Evolutionary conservation across 2,329 filamentous ascomycete genomes (phyloP), one percentile per base, ranked within the genome.

Genomic region (Colletotrichum spaethianum): DNA sequence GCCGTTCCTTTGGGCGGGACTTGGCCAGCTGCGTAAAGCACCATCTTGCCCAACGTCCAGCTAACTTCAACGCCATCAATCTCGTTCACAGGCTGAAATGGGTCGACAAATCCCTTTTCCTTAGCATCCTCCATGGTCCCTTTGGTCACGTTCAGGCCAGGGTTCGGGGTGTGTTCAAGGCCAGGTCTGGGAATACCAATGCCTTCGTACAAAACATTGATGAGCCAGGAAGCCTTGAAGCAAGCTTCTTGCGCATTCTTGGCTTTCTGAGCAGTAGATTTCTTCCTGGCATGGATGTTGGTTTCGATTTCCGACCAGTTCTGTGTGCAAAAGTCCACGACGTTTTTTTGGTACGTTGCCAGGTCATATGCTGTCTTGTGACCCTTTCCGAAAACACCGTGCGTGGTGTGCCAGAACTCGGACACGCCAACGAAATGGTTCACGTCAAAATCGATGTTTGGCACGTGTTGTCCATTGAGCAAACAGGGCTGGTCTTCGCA

Each of bases 381-480:
- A 73, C 90, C 88, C 74, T 94, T 91, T 4, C 91, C 91, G 77
- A 99, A 98, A 2, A 98, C 92, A 66, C 96, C 95, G 77, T 99
- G 96, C 0, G 96, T 99, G 0, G 96, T 97, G 81, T 99, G 96
- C 96, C 96, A 99, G 82, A 97, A 99, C 80, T 99, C 96, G 1
- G 96, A 98, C 4, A 99, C 96, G 14, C 96, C 96, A 36, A 99
- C 92, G 78, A 99, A 99, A 80, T 98, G 97, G 77, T 99, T 99
- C 44, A 98, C 92, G 74, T 96, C 93, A 78, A 98, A 99, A 80
- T 99, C 96, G 75, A 99, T 98, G 4, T 94, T 94, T 1, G 96
- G 96, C 1, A 96, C 95, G 79, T 98, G 95, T 74, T 96, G 91
- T 0, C 96, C 95, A 76, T 98, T 94, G 48, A 99, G 86, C 42